phyloP scores from a whole-genome alignment of 1,284 basidiomycete genomes.

The Erythrobasidium hasegawianum region DNA sequence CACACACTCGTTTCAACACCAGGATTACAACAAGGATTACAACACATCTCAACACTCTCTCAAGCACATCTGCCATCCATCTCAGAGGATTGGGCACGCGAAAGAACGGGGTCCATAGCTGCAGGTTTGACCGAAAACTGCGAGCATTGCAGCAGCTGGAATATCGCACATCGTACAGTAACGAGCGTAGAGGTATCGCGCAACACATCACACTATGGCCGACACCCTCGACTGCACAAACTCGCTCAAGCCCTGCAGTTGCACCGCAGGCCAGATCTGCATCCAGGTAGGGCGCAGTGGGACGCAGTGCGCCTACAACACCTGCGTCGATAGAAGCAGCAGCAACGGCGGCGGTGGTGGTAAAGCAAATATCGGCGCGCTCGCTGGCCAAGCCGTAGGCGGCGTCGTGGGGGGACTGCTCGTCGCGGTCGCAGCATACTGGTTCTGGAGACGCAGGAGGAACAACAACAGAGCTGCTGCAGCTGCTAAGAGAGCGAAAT shows the following conservation, averaged over 20 bases:
- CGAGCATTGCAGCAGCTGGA: no score
- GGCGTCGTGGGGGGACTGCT: slow-evolving; percentile 41
- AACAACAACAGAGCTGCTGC: background rate
- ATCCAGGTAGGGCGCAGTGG: slow-evolving; percentile 33
- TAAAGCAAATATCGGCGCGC: slow-evolving; percentile 35
- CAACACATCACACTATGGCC: background rate
- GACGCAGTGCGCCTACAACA: slow-evolving; percentile 38
- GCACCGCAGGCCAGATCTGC: slow-evolving; percentile 36
- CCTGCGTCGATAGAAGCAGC: slow-evolving; percentile 36
- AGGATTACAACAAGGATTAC: no score
- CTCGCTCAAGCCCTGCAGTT: slow-evolving; percentile 35
- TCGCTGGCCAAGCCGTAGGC: slow-evolving; percentile 42
- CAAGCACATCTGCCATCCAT: no score
- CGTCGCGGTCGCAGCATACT: slow-evolving; percentile 39
- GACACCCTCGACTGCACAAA: slow-evolving; percentile 23
- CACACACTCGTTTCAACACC: no score
- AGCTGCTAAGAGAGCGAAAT: background rate
- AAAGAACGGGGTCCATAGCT: no score
- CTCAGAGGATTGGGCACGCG: no score
- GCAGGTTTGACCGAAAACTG: no score
- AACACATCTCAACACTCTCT: no score
- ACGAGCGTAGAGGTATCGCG: background rate
- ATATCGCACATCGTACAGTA: background rate
- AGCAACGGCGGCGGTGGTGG: slow-evolving; percentile 4
- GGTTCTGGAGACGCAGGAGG: slow-evolving; percentile 42